Evolutionary conservation across 1,284 basidiomycete genomes (phyloP).

Genomic region (Sparassis latifolia): DNA sequence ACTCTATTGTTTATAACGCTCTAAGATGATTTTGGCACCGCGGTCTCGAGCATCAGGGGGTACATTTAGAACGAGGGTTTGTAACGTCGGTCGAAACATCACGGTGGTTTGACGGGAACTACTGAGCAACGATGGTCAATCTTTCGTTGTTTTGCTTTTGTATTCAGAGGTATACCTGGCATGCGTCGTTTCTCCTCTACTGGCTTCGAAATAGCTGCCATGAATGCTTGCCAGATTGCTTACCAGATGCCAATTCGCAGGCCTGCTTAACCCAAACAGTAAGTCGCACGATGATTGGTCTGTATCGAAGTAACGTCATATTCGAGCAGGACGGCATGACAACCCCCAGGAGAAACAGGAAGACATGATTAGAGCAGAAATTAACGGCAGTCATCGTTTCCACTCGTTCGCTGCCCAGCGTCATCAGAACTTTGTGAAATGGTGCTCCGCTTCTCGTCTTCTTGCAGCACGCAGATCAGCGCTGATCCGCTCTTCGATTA

Average conservation of each 20-base stretch:
- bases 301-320: constrained; percentile 3
- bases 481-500: constrained; percentile 18
- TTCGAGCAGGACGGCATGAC: constrained; percentile 62
- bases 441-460: constrained; percentile 37
- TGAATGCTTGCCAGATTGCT: neutral
- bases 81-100: no score
- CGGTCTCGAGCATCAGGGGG: no score
- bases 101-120: no score
- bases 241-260: constrained; percentile 27
- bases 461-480: neutral
- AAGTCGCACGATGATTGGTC: constrained; percentile 5
- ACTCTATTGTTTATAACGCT: no score
- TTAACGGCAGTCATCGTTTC: constrained; percentile 79
- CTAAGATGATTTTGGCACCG: no score
- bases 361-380: constrained; percentile 63
- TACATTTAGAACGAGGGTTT: no score
- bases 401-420: constrained; percentile 75
- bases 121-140: no score
- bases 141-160: no score
- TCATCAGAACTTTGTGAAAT: constrained; percentile 75
- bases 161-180: no score
- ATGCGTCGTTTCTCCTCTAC: no score
- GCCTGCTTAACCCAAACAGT: constrained; percentile 55
- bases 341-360: constrained; percentile 59
- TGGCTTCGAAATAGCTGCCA: neutral